These are phyloP conservation scores for Lodderomyces metapsilosis DNA, from an alignment of 1,139 yeast genomes.

Conservation along the genomic window DNA sequence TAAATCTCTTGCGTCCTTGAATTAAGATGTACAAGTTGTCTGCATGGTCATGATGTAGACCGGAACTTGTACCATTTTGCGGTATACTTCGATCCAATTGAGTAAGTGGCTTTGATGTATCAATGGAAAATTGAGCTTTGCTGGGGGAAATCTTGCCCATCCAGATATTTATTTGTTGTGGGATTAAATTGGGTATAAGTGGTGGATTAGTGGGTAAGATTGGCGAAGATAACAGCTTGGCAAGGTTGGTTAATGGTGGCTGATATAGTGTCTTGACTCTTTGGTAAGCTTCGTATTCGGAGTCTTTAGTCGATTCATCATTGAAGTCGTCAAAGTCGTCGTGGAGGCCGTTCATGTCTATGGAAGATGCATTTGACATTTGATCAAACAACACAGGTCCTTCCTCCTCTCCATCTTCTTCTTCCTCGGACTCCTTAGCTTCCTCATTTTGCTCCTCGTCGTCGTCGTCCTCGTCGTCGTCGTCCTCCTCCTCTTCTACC, in stretches of 20 bases:
- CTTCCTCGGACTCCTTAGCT: conserved; percentile 10
- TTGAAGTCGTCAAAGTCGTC: conserved; percentile 53
- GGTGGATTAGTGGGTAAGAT: conserved; percentile 42
- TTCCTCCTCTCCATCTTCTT: conserved; percentile 15
- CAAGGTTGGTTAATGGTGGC: conserved; percentile 57
- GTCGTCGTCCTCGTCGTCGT: conserved; percentile 21
- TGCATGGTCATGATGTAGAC: conserved; percentile 81
- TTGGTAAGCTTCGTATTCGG: conserved; percentile 25
- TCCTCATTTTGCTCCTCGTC: conserved; percentile 17
- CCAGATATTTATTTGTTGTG: conserved; percentile 78
- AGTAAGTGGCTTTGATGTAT: not conserved
- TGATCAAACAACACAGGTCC: conserved; percentile 13
- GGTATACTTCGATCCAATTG: conserved; percentile 45
- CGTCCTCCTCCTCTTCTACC: conserved; percentile 18
- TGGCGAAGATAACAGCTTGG: conserved; percentile 12
- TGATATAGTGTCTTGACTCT: conserved; percentile 52
- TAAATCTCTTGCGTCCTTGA: conserved; percentile 63
- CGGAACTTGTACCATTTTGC: conserved; percentile 57
- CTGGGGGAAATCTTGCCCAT: conserved; percentile 38
- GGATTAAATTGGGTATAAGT: conserved; percentile 42
- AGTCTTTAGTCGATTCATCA: conserved; percentile 8
- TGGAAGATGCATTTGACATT: conserved; percentile 24
- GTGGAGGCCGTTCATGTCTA: conserved; percentile 43
- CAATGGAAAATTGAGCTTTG: not conserved
- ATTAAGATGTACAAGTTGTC: conserved; percentile 65